Evolutionary conservation across 1,284 basidiomycete species (phyloP).

Genomic region (Leccinum pachyderme): DNA sequence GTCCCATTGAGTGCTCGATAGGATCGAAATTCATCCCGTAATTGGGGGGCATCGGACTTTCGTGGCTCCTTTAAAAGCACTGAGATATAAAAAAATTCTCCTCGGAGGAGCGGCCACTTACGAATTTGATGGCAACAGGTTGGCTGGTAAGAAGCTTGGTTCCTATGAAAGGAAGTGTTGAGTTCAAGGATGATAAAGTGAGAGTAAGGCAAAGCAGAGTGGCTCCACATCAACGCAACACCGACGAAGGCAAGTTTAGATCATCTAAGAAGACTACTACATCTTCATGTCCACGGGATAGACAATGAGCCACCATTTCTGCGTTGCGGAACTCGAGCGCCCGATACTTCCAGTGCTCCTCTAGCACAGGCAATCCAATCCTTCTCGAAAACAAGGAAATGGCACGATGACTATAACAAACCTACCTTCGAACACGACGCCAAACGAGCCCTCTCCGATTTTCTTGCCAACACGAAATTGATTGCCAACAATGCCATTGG

Average conservation of each 20-base stretch:
- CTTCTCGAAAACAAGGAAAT: constrained; percentile 2
- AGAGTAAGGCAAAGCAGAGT: constrained; percentile 2
- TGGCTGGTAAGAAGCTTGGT: constrained; percentile 86
- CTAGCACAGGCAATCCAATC: neutral
- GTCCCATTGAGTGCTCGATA: constrained; percentile 95
- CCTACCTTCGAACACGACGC: constrained; percentile 78
- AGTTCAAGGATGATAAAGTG: constrained; percentile 12
- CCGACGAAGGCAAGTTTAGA: neutral
- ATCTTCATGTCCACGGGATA: constrained; percentile 7
- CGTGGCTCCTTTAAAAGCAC: constrained; percentile 77
- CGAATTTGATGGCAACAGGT: constrained; percentile 98
- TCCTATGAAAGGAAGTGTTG: constrained; percentile 46
- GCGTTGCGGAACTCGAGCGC: constrained; percentile 18
- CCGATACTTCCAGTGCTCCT: constrained; percentile 1
- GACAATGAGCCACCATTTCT: constrained; percentile 4
- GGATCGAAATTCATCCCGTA: constrained; percentile 95
- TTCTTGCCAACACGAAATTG: constrained; percentile 83
- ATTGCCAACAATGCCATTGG: constrained; percentile 71
- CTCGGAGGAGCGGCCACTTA: constrained; percentile 41
- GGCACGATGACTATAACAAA: neutral
- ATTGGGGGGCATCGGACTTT: constrained; percentile 96
- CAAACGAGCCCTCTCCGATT: constrained; percentile 85
- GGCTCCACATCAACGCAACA: constrained; percentile 9
- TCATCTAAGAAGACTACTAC: constrained; percentile 6
- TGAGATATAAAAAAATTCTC: constrained; percentile 12